Base-by-base conservation (phyloP, 495 filamentous ascomycete species). In the Aspergillus ostianus region DNA sequence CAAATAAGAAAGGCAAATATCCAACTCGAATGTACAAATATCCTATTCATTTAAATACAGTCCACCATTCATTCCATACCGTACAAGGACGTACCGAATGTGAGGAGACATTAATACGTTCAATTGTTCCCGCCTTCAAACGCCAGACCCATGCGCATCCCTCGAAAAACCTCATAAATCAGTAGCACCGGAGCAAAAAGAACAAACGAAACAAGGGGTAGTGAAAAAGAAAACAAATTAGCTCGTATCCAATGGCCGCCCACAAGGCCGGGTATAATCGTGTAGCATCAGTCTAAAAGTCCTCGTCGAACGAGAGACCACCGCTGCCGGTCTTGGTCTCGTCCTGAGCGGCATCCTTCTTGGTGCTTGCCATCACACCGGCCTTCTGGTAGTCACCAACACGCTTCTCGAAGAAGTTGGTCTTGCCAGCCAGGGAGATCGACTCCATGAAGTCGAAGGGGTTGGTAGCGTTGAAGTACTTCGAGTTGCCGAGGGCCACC, bases 361-460 rank as follows among this genome's bases (percentile, higher is more conserved):
- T 90, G 70, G 90, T 91, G 79, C 88, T 90, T 63, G 86, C 88
- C 92, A 98, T 98, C 69, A 98, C 94, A 78, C 95, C 94, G 50
- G 95, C 92, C 83, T 98, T 98, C 79, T 98, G 94, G 85, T 98
- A 98, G 72, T 98, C 94, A 76, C 90, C 95, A 46, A 98, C 94
- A 60, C 94, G 90, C 90, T 98, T 98, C 87, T 98, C 94, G 76
- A 98, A 98, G 90, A 98, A 98, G 84, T 98, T 98, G 75, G 94
- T 98, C 88, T 98, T 98, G 77, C 94, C 94, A 27, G 92, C 90
- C 30, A 98, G 83, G 10, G 94, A 98, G 79, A 98, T 98, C 69
- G 92, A 93, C 85, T 98, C 94, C 94, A 98, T 98, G 80, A 98
- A 98, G 84, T 98, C 94, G 77, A 98, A 98, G 65, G 94, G 94